A percentile compares a stretch with the other conserved stretches of the same genome.
These are phyloP conservation scores for Diaporthe citrichinensis DNA, from an alignment of 2,329 filamentous ascomycete species.

Conservation along the genomic window DNA sequence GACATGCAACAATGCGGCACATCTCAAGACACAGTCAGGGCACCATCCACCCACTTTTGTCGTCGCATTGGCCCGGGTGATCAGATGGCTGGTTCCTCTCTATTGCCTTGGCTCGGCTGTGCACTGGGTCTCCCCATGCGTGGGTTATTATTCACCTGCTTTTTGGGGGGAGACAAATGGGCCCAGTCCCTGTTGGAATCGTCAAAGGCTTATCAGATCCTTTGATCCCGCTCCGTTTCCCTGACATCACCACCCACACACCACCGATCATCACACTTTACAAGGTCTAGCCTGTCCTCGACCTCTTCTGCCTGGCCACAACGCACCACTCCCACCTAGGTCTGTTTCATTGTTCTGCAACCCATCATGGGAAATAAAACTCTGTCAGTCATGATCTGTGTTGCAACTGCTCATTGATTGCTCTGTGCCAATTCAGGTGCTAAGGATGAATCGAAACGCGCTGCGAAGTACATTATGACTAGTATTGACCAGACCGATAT, in stretches of 20 bases:
- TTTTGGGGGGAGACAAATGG: background rate
- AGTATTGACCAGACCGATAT: background rate
- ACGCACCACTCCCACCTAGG: background rate
- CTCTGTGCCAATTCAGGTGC: background rate
- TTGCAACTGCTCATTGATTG: background rate
- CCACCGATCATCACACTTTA: conserved; percentile 10
- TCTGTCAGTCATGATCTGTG: background rate
- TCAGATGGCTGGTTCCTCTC: conserved; percentile 23
- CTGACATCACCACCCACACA: conserved; percentile 34
- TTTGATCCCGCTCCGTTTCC: conserved; percentile 27
- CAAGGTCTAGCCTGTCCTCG: conserved; percentile 30
- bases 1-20: conserved; percentile 32
- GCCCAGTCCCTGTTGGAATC: conserved; percentile 22
- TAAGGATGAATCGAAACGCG: background rate
- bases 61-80: conserved; percentile 1
- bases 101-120: conserved; percentile 24
- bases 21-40: conserved; percentile 30
- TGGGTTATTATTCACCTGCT: background rate
- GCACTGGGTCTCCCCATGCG: background rate
- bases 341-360: background rate
- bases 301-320: conserved; percentile 6
- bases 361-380: background rate
- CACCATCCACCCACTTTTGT: conserved; percentile 33
- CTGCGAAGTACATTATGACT: background rate
- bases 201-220: conserved; percentile 34